Evolutionary conservation across 1,139 yeast genomes (phyloP), one percentile per base, ranked within the genome.

Genomic region (Geotrichum candidum): DNA sequence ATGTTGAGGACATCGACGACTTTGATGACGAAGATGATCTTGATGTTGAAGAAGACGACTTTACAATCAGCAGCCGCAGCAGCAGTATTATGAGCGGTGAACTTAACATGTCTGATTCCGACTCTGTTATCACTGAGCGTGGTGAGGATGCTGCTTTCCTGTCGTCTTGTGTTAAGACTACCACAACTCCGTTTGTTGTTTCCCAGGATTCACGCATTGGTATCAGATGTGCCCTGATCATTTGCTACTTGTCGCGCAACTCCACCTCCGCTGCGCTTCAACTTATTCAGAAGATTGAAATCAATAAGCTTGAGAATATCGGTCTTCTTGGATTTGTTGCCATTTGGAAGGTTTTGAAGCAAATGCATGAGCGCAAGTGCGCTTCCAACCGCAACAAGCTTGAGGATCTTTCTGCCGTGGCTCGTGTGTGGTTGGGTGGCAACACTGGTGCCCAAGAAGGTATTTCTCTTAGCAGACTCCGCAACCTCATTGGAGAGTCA

Each of bases 371-470:
- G 45, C 56, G 65, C 22, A 58, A 57, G 61, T 55, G 52, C 41
- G 29, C 60, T 3, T 53, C 45, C 51, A 53, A 53, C 35, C 45
- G 60, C 31, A 51, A 59, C 55, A 61, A 62, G 54, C 60, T 62
- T 25, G 63, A 61, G 54, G 62, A 60, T 27, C 63, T 71, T 53
- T 67, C 74, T 11, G 72, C 71, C 2, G 64, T 65, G n/a, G 73
- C 73, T 23, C 71, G 78, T 29, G 65, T 74, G 31, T 75, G 78
- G 77, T 68, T 74, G 50, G 78, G 78, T 35, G 71, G 76, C 45
- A 73, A 72, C 50, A 68, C 67, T 45, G 76, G 75, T 15, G 75
- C 73, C 33, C 62, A 63, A 10, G 69, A 67, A 46, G 75, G 75
- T 7, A 56, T 75, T 22, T 57, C 68, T n/a, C 64, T 73, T 41